phyloP scores from a whole-genome alignment of 805 yeast species.

The Kodamaea lidongshanica region DNA sequence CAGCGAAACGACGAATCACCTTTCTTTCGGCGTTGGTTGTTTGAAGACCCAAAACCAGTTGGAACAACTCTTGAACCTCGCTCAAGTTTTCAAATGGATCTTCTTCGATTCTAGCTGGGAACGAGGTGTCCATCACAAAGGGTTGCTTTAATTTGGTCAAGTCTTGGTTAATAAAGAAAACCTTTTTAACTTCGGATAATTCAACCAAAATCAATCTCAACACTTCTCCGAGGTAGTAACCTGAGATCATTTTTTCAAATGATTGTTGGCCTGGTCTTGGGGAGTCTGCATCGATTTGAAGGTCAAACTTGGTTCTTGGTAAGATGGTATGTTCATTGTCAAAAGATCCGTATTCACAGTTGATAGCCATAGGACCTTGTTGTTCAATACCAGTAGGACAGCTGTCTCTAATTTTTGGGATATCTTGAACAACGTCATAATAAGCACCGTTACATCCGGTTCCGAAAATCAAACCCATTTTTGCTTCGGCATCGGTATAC shows the following conservation, averaged over 20 bases:
- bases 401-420: slow-evolving; percentile 77
- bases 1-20: slow-evolving; percentile 75
- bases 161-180: slow-evolving; percentile 68
- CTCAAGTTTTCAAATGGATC: slow-evolving; percentile 81
- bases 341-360: slow-evolving; percentile 97
- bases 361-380: slow-evolving; percentile 83
- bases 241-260: slow-evolving; percentile 96
- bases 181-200: slow-evolving; percentile 50
- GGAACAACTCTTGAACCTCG: slow-evolving; percentile 66
- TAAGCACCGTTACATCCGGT: slow-evolving; percentile 98
- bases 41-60: slow-evolving; percentile 48
- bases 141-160: slow-evolving; percentile 52
- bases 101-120: slow-evolving; percentile 80
- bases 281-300: slow-evolving; percentile 71
- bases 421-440: slow-evolving; percentile 64
- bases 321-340: slow-evolving; percentile 80
- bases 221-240: slow-evolving; percentile 92
- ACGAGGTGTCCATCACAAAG: slow-evolving; percentile 82
- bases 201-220: slow-evolving; percentile 76
- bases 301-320: slow-evolving; percentile 88
- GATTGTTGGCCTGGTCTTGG: slow-evolving; percentile 97
- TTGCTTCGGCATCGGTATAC: slow-evolving; percentile 82
- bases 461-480: slow-evolving; percentile 95
- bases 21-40: slow-evolving; percentile 76
- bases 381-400: slow-evolving; percentile 56